phyloP scores from a whole-genome alignment of 805 yeast genomes.

The Lachancea meyersii region DNA sequence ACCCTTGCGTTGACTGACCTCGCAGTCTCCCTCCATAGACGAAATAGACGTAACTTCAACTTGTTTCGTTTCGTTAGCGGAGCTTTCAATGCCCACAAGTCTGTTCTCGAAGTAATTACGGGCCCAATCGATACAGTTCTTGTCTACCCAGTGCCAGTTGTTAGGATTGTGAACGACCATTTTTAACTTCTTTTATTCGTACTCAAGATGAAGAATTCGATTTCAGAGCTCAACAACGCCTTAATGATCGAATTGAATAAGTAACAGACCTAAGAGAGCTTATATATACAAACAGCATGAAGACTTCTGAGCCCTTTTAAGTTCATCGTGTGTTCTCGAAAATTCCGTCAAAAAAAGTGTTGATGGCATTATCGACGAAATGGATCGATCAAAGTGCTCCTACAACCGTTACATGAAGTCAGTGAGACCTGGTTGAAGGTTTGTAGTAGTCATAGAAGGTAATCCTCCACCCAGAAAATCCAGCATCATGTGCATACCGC shows the following conservation, averaged over 20 bases:
- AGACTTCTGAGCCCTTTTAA: background rate
- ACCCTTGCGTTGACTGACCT: conserved; percentile 94
- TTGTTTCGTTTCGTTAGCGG: conserved; percentile 23
- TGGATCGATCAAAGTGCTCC: background rate
- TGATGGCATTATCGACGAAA: conserved; percentile 5
- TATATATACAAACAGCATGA: too few relatives aligned
- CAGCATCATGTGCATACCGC: conserved; percentile 89
- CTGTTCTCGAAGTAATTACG: conserved; percentile 62
- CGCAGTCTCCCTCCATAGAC: conserved; percentile 86
- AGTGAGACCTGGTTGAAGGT: conserved; percentile 18
- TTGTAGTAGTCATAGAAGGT: conserved; percentile 43
- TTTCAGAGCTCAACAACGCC: background rate
- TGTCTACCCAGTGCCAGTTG: conserved; percentile 99
- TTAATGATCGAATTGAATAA: background rate
- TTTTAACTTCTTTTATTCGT: background rate
- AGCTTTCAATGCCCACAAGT: conserved; percentile 45
- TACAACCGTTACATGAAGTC: conserved; percentile 6
- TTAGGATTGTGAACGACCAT: conserved; percentile 97
- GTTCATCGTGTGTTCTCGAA: conserved; percentile 8
- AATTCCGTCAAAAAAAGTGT: conserved; percentile 7
- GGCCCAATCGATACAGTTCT: conserved; percentile 92
- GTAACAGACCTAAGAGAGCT: too few relatives aligned
- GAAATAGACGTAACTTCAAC: conserved; percentile 34
- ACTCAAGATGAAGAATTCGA: too few relatives aligned
- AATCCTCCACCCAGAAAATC: conserved; percentile 72